Evolutionary conservation across 495 filamentous ascomycete genomes (phyloP).

Genomic region (Entonaema liquescens): DNA sequence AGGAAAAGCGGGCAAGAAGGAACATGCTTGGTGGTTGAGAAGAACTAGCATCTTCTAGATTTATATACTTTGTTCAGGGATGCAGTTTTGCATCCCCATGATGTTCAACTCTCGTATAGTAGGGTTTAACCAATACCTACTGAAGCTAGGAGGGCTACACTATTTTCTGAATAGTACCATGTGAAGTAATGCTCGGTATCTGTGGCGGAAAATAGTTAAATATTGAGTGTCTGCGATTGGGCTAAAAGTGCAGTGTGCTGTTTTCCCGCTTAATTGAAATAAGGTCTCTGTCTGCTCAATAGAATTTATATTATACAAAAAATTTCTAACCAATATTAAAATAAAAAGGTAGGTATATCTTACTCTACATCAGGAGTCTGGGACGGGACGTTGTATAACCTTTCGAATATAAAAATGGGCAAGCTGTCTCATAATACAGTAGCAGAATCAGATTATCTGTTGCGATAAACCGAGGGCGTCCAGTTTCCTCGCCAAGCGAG

Average conservation of each 20-base stretch:
- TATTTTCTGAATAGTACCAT: background rate
- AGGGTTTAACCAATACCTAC: background rate
- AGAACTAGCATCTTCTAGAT: background rate
- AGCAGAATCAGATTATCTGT: background rate
- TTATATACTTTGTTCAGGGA: background rate
- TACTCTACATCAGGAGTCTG: background rate
- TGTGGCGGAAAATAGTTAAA: too few relatives aligned
- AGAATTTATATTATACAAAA: too few relatives aligned
- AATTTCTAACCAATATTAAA: background rate
- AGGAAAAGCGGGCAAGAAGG: background rate
- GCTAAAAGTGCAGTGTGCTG: too few relatives aligned
- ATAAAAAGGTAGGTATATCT: background rate
- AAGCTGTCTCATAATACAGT: background rate
- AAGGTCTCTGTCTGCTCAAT: too few relatives aligned
- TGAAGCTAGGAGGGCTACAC: background rate
- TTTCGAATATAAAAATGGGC: background rate
- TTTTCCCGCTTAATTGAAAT: too few relatives aligned
- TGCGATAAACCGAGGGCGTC: background rate
- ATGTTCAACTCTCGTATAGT: background rate
- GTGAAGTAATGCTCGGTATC: background rate
- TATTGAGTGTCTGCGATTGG: too few relatives aligned
- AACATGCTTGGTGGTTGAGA: background rate
- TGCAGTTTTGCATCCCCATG: background rate
- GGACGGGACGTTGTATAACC: background rate
- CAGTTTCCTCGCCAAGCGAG: constrained; percentile 12